Conservation (phyloP, 2,329 filamentous ascomycete genomes). For the Fusarium tuaranense region DNA sequence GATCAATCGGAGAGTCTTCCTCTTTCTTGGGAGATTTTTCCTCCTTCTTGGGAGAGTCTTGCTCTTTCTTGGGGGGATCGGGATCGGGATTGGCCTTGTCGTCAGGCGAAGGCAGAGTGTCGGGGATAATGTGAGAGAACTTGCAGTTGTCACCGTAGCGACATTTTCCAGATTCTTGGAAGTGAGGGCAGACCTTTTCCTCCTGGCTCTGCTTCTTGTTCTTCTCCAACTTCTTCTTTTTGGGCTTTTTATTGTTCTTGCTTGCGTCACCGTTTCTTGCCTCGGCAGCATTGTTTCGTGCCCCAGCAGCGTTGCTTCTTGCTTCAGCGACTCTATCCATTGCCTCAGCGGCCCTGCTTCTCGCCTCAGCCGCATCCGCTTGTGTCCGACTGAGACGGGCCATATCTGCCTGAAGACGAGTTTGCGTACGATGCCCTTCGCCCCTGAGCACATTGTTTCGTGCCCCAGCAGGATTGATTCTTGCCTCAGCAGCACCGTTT, state of each 20-base stretch:
- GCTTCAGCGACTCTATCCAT: too few relatives aligned
- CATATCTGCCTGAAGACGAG: too few relatives aligned
- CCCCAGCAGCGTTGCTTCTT: too few relatives aligned
- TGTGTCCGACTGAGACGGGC: too few relatives aligned
- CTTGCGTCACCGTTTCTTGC: background rate
- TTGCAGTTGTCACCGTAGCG: constrained; percentile 11
- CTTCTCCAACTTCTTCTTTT: background rate
- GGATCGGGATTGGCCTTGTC: background rate
- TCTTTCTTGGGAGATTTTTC: background rate
- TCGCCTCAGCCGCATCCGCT: too few relatives aligned
- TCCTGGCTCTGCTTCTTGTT: background rate
- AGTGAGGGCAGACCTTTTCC: background rate
- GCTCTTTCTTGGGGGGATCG: background rate
- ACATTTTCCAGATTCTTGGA: background rate
- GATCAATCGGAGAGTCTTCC: constrained; percentile 9
- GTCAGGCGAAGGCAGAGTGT: background rate
- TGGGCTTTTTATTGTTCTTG: background rate
- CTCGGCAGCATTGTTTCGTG: too few relatives aligned
- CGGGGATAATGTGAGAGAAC: background rate
- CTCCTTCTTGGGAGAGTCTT: background rate
- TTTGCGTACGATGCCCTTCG: background rate
- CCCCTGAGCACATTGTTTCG: background rate
- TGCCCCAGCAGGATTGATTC: too few relatives aligned
- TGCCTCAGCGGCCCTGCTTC: too few relatives aligned
- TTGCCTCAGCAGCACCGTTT: too few relatives aligned